phyloP scores from a whole-genome alignment of 768 basidiomycete species.

The Tylopilus sp. region DNA sequence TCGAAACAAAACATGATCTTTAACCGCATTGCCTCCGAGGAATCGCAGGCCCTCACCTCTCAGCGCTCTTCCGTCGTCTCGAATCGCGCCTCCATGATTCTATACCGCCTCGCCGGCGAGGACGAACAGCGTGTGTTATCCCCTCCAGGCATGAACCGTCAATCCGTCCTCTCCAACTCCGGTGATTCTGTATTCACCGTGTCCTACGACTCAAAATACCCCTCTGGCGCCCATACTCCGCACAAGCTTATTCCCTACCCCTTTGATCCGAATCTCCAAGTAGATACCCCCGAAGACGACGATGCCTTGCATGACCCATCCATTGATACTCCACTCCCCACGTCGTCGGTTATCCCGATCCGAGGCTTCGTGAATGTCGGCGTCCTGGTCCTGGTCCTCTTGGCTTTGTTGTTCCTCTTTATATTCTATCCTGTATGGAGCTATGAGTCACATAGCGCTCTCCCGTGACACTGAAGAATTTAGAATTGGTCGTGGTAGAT shows the following conservation, averaged over 20 bases:
- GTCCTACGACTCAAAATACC: conserved; percentile 65
- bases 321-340: conserved; percentile 27
- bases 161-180: conserved; percentile 50
- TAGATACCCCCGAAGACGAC: conserved; percentile 64
- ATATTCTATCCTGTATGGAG: conserved; percentile 75
- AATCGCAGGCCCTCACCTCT: conserved; percentile 40
- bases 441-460: not conserved
- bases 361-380: conserved; percentile 68
- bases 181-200: conserved; percentile 48
- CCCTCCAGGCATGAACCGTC: conserved; percentile 35
- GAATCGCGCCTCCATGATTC: conserved; percentile 57
- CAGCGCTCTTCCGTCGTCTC: conserved; percentile 15
- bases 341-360: conserved; percentile 26
- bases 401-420: conserved; percentile 68
- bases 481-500: not conserved
- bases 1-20: conserved; percentile 41
- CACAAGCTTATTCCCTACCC: conserved; percentile 61
- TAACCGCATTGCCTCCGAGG: conserved; percentile 44
- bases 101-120: conserved; percentile 54
- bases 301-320: conserved; percentile 70
- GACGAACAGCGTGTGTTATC: conserved; percentile 32
- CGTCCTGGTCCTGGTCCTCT: conserved; percentile 60
- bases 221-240: conserved; percentile 34
- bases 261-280: conserved; percentile 62
- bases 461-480: conserved; percentile 6